Percentiles rank a stretch among this genome's conserved stretches.
These are phyloP conservation scores for Claviceps capensis DNA, from an alignment of 2,329 filamentous ascomycete species.

Conservation along the genomic window DNA sequence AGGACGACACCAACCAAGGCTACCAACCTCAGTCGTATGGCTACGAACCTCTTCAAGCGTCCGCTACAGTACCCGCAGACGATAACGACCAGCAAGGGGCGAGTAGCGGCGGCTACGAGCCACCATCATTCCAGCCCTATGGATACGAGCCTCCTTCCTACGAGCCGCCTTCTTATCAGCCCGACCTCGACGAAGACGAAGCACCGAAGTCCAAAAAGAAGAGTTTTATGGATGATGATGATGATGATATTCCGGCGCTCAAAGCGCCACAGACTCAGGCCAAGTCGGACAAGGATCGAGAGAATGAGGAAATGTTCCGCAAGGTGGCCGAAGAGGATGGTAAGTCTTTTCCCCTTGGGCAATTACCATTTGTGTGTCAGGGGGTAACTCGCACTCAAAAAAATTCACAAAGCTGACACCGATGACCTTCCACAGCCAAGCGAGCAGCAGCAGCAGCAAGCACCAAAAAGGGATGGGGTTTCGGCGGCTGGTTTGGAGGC, in stretches of 20 bases:
- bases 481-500: constrained; percentile 74
- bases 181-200: constrained; percentile 33
- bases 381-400: no score
- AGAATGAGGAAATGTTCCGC: constrained; percentile 74
- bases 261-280: constrained; percentile 38
- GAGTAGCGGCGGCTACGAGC: constrained; percentile 38
- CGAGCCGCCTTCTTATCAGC: constrained; percentile 39
- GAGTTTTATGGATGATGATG: constrained; percentile 70
- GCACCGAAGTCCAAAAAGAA: constrained; percentile 56
- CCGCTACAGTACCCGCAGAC: constrained; percentile 12
- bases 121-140: constrained; percentile 48
- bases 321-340: constrained; percentile 68
- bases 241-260: constrained; percentile 41
- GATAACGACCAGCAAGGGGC: constrained; percentile 13
- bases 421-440: constrained; percentile 36
- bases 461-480: constrained; percentile 61
- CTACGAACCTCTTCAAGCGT: constrained; percentile 30
- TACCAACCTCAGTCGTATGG: constrained; percentile 37
- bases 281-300: constrained; percentile 56
- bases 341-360: constrained; percentile 21
- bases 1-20: constrained; percentile 13
- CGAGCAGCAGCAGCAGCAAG: constrained; percentile 32
- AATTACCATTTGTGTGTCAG: no score
- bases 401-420: neutral
- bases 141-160: constrained; percentile 40